Base-by-base conservation (phyloP, 2,329 filamentous ascomycete species). In the Ophiostoma montium region DNA sequence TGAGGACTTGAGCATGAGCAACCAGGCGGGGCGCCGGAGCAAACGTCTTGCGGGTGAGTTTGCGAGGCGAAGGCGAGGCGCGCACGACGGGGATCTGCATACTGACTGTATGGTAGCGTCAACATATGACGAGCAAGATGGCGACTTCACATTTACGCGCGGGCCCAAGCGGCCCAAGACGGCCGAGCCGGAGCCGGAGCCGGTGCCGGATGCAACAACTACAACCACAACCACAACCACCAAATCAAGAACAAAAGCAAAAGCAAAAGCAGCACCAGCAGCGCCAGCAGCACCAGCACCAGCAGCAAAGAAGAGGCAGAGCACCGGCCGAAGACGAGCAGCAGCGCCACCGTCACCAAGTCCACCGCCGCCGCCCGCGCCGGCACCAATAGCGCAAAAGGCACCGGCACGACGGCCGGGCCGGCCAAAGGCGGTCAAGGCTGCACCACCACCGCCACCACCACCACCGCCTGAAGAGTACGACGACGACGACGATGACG, bases 111-210 rank as follows among this genome's bases (percentile, higher is more conserved):
- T 58, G 46, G 58, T 58, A 46, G 57, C 59, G 45, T 42, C 39
- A 16, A 70, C 65, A 53, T 82, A 82, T 57, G 82, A 86, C 58
- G 84, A 89, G 63, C 76, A 84, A 59, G 80, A 85, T 67, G 84
- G 84, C 58, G 85, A 85, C 54, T 89, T 89, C 58, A 70, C 78
- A 51, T 89, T 88, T 62, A 78, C 80, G 54, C 76, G 84, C 56
- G 79, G 74, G 53, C 70, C 80, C 11, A 84, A 84, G 60, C 67
- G 76, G 59, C 70, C 72, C 53, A 86, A 82, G 65, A 73, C 75
- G 39, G 70, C 71, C 51, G 70, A 71, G 51, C 61, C 65, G 18
- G 64, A 68, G 43, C 65, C 35, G 11, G 46, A 38, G 13, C 15
- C 49, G 6, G 49, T 27, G 10, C n/a, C n/a, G n/a, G n/a, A n/a